Conservation (phyloP, 805 yeast genomes). For the Starmerella davenportii region DNA sequence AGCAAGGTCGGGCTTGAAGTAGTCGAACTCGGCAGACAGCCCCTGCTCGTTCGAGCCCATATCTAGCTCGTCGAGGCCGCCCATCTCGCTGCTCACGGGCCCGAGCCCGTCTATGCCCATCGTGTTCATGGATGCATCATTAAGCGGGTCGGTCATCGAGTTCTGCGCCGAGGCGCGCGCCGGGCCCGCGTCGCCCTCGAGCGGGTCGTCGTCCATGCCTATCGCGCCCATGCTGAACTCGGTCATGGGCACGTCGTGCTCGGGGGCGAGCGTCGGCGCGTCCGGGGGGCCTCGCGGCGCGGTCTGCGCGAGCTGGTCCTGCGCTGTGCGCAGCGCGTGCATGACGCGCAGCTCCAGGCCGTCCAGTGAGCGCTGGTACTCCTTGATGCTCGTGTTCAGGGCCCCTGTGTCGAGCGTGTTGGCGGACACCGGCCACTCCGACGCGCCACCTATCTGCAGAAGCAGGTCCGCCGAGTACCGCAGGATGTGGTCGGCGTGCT, state of each 20-base stretch:
- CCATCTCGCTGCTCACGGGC: too few species aligned
- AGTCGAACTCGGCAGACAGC: background rate
- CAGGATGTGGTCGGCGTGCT: slow-evolving; percentile 9
- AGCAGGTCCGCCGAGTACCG: slow-evolving; percentile 16
- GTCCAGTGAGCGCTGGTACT: slow-evolving; percentile 24
- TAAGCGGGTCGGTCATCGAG: slow-evolving; percentile 1
- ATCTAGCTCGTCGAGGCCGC: background rate
- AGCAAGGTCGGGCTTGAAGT: background rate
- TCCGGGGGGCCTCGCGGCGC: background rate
- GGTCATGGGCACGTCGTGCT: background rate
- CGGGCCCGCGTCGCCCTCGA: background rate
- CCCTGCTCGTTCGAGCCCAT: background rate
- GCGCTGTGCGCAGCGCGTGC: slow-evolving; percentile 1
- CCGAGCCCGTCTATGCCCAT: background rate
- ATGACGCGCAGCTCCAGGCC: slow-evolving; percentile 9
- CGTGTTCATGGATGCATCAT: too few species aligned
- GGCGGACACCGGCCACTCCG: slow-evolving; percentile 16
- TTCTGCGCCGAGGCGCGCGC: background rate
- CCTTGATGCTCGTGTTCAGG: slow-evolving; percentile 9
- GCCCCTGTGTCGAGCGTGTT: slow-evolving; percentile 11
- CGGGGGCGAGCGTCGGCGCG: background rate
- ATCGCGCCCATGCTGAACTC: too few species aligned
- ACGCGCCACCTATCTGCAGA: slow-evolving; percentile 15
- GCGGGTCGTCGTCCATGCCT: slow-evolving; percentile 1
- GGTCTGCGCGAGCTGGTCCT: background rate